phyloP scores from a whole-genome alignment of 2,329 filamentous ascomycete species.

The Ascochyta fabae region DNA sequence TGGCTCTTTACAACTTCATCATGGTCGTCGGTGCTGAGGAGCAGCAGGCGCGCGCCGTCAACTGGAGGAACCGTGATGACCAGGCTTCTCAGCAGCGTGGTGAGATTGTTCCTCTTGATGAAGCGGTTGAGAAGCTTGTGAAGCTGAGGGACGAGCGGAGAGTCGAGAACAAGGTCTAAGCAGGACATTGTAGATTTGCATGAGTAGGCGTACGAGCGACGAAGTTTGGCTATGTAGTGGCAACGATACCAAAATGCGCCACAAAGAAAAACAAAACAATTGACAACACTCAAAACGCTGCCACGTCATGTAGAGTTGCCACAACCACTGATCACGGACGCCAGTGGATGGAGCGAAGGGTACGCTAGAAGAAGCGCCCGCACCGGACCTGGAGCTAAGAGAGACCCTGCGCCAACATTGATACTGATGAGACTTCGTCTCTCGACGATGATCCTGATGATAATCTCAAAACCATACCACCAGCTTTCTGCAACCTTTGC shows the following conservation, averaged over 20 bases:
- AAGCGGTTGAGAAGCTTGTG: constrained; percentile 62
- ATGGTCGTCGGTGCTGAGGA: constrained; percentile 72
- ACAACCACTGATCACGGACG: background rate
- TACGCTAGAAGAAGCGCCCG: constrained; percentile 18
- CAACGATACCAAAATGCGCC: background rate
- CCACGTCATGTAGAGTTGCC: background rate
- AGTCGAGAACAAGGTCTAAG: constrained; percentile 40
- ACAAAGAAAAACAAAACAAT: background rate
- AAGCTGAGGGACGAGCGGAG: constrained; percentile 54
- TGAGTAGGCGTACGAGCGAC: constrained; percentile 6
- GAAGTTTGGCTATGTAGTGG: constrained; percentile 4
- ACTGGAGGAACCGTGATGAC: constrained; percentile 70
- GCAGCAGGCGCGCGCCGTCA: constrained; percentile 64
- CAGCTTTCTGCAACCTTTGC: too few relatives aligned
- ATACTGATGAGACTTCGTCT: background rate
- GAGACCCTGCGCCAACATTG: constrained; percentile 2
- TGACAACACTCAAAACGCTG: background rate
- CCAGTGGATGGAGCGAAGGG: background rate
- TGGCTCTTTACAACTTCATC: constrained; percentile 84
- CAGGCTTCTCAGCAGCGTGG: constrained; percentile 67
- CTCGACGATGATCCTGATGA: too few relatives aligned
- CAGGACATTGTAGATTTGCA: background rate
- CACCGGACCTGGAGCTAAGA: constrained; percentile 7
- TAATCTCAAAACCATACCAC: too few relatives aligned
- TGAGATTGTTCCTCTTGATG: constrained; percentile 65